Evolutionary conservation across 768 basidiomycete genomes (phyloP), one percentile per base, ranked within the genome.

Genomic region (Kwoniella bestiolae): DNA sequence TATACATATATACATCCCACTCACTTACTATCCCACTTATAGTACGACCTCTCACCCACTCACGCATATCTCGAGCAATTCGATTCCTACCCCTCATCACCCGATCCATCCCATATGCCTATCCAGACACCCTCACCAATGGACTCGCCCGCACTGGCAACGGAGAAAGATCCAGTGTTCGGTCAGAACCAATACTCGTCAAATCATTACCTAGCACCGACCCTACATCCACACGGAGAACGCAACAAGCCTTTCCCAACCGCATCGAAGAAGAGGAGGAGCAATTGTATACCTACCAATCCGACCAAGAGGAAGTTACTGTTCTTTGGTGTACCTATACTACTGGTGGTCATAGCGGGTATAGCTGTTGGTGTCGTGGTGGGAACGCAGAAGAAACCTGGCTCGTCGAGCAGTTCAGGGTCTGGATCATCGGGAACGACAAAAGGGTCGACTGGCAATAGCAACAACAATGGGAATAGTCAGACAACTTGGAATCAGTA

Each of bases 31-130:
- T n/a, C 9, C 3, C 41, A 3, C 6, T 4, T n/a, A 8, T 44
- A 71, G 68, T 71, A 74, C 70, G 63, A 66, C 55, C 70, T 73
- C 41, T 77, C 75, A 2, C 75, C 75, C n/a, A 77, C 75, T 14
- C 72, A 73, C 73, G 73, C 67, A 29, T 77, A 77, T 59, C 69
- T 77, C 35, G 75, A 74, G 41, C 63, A 62, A 7, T 72, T 77
- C 65, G 65, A 73, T 23, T 70, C 72, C 2, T 68, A 69, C 53
- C 65, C 62, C 6, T 63, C 61, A 4, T 60, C 69, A 9, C 75
- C 72, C 6, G 72, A 76, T 29, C 72, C 70, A 1, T 38, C 38
- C 46, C 70, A 74, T 53, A 66, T 62, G 49, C 72, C 63, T 23
- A 68, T 67, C 55, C 66, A 26, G 26, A 47, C 38, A 31, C 34